Conservation (phyloP, 2,329 filamentous ascomycete genomes). For the Fusarium musae region DNA sequence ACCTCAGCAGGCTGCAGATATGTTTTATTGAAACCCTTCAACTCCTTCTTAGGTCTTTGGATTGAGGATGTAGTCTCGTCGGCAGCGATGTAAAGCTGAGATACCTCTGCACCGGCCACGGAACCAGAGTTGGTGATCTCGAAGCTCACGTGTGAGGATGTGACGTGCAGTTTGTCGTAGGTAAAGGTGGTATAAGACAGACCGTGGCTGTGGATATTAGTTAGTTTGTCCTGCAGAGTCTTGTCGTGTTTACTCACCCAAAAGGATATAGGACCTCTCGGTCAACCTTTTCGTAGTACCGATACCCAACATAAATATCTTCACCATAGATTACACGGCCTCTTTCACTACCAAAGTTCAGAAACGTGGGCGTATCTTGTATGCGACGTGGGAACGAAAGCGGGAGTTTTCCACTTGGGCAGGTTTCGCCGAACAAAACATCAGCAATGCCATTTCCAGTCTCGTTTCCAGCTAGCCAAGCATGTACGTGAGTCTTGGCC, state of each 20-base stretch:
- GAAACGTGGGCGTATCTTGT: not conserved
- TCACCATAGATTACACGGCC: not conserved
- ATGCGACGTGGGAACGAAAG: not conserved
- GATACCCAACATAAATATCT: not conserved
- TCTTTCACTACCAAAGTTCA: not conserved
- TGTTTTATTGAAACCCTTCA: too few species aligned
- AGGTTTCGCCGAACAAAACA: not conserved
- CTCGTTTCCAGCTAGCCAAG: not conserved
- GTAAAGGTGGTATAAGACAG: too few species aligned
- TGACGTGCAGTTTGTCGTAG: too few species aligned
- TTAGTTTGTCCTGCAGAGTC: not conserved
- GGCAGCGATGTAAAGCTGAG: too few species aligned
- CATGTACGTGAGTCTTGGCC: not conserved
- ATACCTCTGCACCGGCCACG: too few species aligned
- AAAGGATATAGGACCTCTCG: not conserved
- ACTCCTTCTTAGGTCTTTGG: too few species aligned
- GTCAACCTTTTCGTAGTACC: not conserved
- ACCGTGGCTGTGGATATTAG: too few species aligned
- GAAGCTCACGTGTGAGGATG: too few species aligned
- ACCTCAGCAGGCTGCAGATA: too few species aligned
- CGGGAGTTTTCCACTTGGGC: not conserved
- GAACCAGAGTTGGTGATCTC: too few species aligned
- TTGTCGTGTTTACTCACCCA: not conserved
- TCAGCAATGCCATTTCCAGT: not conserved
- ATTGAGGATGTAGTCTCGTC: too few species aligned